A percentile compares a stretch with the other conserved stretches of the same genome.
phyloP scores from a whole-genome alignment of 805 yeast genomes.

The Yamadazyma laniorum region DNA sequence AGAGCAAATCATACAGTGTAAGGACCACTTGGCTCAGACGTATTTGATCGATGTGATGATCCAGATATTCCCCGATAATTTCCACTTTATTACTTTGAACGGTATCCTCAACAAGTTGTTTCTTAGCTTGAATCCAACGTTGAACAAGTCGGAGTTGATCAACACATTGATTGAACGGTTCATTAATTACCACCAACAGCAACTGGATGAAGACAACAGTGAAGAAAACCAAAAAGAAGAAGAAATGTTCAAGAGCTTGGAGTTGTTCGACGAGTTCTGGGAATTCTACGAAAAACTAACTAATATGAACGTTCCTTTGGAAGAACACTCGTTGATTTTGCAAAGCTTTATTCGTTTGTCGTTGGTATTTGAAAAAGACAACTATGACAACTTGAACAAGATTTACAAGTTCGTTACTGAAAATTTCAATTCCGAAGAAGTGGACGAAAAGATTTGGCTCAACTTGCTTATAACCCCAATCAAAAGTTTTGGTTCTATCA shows the following conservation, averaged over 20 bases:
- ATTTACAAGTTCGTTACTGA: slow-evolving; percentile 57
- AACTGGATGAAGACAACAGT: slow-evolving; percentile 11
- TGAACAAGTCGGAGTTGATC: slow-evolving; percentile 65
- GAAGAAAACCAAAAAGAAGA: slow-evolving; percentile 12
- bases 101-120: slow-evolving; percentile 60
- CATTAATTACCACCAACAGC: slow-evolving; percentile 42
- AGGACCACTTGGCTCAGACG: slow-evolving; percentile 89
- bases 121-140: slow-evolving; percentile 63
- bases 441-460: slow-evolving; percentile 40
- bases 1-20: slow-evolving; percentile 90
- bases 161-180: slow-evolving; percentile 72
- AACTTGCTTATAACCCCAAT: slow-evolving; percentile 51
- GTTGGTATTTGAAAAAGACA: slow-evolving; percentile 62
- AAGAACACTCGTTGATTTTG: slow-evolving; percentile 61
- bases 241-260: slow-evolving; percentile 10
- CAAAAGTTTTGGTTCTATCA: slow-evolving; percentile 37
- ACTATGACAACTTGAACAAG: slow-evolving; percentile 57
- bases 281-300: slow-evolving; percentile 55
- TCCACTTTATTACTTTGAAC: slow-evolving; percentile 74
- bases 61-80: slow-evolving; percentile 93
- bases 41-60: slow-evolving; percentile 87
- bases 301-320: slow-evolving; percentile 57
- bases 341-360: slow-evolving; percentile 66
- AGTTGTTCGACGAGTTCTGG: slow-evolving; percentile 65
- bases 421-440: slow-evolving; percentile 24